Evolutionary conservation across 345 rosid genomes (phyloP).

Genomic region (Sonneratia alba): DNA sequence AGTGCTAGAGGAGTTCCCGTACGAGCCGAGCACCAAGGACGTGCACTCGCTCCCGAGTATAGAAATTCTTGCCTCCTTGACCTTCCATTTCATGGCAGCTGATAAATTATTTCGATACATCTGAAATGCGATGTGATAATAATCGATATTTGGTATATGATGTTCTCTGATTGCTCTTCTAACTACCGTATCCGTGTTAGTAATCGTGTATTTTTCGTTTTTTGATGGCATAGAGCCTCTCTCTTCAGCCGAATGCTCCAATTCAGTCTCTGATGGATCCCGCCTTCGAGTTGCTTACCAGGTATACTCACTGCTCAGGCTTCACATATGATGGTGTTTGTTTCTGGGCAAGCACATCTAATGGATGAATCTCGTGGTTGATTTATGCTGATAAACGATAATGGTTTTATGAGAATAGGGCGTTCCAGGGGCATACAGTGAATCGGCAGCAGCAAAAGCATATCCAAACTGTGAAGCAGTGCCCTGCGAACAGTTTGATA

Average conservation of each 20-base stretch:
- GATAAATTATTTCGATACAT: neutral
- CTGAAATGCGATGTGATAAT: slow-evolving; percentile 1
- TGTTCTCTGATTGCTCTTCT: neutral
- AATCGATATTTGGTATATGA: neutral
- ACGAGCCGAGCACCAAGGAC: slow-evolving; percentile 19
- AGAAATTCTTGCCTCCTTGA: neutral
- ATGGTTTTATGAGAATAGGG: slow-evolving; percentile 34
- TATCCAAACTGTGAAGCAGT: slow-evolving; percentile 94
- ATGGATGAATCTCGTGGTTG: slow-evolving; percentile 6
- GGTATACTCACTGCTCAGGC: slow-evolving; percentile 24
- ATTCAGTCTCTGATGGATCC: slow-evolving; percentile 45
- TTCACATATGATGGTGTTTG: neutral
- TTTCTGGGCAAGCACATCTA: neutral
- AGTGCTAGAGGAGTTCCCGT: slow-evolving; percentile 19
- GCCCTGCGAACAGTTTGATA: slow-evolving; percentile 93
- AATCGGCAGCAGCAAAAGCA: slow-evolving; percentile 91
- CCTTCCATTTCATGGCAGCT: neutral
- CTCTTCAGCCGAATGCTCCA: slow-evolving; percentile 43
- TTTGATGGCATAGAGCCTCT: slow-evolving; percentile 50
- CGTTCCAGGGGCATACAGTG: slow-evolving; percentile 87
- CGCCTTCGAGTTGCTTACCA: slow-evolving; percentile 94
- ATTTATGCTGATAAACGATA: neutral
- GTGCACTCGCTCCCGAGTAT: slow-evolving; percentile 60
- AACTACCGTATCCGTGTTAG: neutral
- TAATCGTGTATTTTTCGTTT: neutral